These are phyloP conservation scores for Lepidopterella palustris DNA, from an alignment of 495 filamentous ascomycete genomes.

Conservation along the genomic window DNA sequence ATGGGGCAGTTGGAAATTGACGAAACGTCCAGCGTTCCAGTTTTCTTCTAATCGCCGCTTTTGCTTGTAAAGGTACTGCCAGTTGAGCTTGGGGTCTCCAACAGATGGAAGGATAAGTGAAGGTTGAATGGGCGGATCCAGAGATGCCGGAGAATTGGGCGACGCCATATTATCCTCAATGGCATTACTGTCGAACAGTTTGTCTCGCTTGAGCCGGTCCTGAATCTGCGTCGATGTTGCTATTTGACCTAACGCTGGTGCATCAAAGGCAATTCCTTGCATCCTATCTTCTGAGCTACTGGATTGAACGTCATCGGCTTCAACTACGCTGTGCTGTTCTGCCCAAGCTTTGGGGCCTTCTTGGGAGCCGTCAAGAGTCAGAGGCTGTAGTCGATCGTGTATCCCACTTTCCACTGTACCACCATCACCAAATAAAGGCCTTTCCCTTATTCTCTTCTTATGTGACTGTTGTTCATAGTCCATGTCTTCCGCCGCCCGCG, in stretches of 20 bases:
- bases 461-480: constrained; percentile 45
- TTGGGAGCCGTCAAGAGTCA: constrained; percentile 22
- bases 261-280: constrained; percentile 25
- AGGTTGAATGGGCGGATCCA: constrained; percentile 22
- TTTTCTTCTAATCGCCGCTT: constrained; percentile 79
- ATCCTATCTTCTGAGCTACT: constrained; percentile 26
- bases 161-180: constrained; percentile 4
- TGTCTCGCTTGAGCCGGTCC: constrained; percentile 1
- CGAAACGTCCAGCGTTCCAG: constrained; percentile 75
- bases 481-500: constrained; percentile 38
- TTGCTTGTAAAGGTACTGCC: constrained; percentile 86
- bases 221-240: not conserved
- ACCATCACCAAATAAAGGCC: constrained; percentile 39
- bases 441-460: constrained; percentile 47
- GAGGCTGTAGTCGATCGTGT: constrained; percentile 14
- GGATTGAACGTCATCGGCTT: constrained; percentile 37
- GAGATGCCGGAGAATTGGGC: constrained; percentile 5
- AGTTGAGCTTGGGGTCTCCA: constrained; percentile 57
- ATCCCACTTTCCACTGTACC: constrained; percentile 10
- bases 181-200: not conserved
- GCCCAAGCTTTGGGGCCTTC: constrained; percentile 29
- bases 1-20: constrained; percentile 85
- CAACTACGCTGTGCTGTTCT: constrained; percentile 37
- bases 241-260: constrained; percentile 3
- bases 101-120: constrained; percentile 28